Evolutionary conservation across 2,329 filamentous ascomycete species (phyloP), one percentile per base, ranked within the genome.

Genomic region (Sclerotinia trifoliorum): DNA sequence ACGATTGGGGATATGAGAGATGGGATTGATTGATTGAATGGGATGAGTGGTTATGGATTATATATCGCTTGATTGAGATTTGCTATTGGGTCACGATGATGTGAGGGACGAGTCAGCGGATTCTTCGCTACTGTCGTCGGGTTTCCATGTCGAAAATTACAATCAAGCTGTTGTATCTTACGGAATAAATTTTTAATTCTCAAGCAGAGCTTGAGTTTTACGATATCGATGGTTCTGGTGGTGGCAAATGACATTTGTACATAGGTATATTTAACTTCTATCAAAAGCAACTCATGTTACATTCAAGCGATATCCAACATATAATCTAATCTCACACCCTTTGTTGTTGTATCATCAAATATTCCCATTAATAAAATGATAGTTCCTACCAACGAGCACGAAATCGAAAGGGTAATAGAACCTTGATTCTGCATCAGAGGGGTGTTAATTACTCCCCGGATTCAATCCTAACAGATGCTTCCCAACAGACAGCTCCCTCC

Each of bases 391-490:
- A 0, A 44, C 26, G 2, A 52, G 49, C 39, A 17, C 44, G 6
- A 26, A 26, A 44, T 44, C 17, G 15, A n/a, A 29, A 44, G 56
- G 6, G 24, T 19, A 3, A 13, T 29, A 21, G 8, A 19, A 2
- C 11, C n/a, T 44, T 29, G 8, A 44, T 29, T 6, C 15, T 5
- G 11, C 5, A 13, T 13, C 21, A 15, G 8, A 26, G 8, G 29
- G 4, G 39, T 21, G 39, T 42, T 15, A 13, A 1, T 42, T 42
- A n/a, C n/a, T n/a, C n/a, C n/a, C n/a, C n/a, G n/a, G n/a, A n/a
- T n/a, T n/a, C n/a, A n/a, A n/a, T 42, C 7, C 11, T 2, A 0
- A 15, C 4, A 4, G 4, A 15, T 15, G 5, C 39, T 15, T 15
- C 13, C 2, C 5, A 42, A 42, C 39, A 42, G 15, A 42, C 39